Conservation (phyloP, 179 eudicot genomes). For the Nepenthes alata region DNA sequence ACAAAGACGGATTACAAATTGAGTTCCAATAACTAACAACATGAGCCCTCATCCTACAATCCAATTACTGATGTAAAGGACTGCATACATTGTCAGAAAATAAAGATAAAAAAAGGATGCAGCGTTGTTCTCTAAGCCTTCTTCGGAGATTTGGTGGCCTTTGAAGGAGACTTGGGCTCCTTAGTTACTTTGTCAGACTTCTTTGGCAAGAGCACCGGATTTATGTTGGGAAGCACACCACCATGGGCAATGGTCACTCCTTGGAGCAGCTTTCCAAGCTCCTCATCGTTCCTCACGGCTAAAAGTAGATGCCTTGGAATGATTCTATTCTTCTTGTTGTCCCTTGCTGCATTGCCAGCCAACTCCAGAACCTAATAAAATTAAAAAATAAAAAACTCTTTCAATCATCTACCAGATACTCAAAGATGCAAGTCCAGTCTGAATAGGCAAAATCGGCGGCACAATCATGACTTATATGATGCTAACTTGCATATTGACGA, state of each 20-base stretch:
- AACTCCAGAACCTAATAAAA: slow-evolving; percentile 9
- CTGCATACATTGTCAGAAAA: background rate
- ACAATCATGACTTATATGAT: too few species aligned
- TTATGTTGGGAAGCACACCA: slow-evolving; percentile 15
- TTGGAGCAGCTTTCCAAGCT: slow-evolving; percentile 8
- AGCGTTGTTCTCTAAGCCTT: background rate
- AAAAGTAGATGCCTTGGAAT: slow-evolving; percentile 9
- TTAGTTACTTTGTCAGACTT: slow-evolving; percentile 3
- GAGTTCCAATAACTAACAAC: background rate
- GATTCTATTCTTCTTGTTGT: slow-evolving; percentile 15
- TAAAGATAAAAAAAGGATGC: too few species aligned
- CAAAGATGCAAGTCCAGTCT: too few species aligned
- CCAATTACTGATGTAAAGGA: background rate
- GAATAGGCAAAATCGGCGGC: too few species aligned
- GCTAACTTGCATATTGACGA: too few species aligned
- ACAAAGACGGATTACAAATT: background rate
- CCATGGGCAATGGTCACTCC: slow-evolving; percentile 17
- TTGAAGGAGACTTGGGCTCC: slow-evolving; percentile 10
- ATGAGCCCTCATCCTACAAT: too few species aligned
- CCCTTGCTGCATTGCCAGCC: slow-evolving; percentile 14
- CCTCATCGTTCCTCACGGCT: slow-evolving; percentile 16
- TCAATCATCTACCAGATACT: too few species aligned
- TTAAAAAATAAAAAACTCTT: background rate
- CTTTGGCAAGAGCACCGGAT: slow-evolving; percentile 11
- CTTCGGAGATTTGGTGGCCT: slow-evolving; percentile 11